Evolutionary conservation across 2,329 filamentous ascomycete species (phyloP).

Genomic region (Cordyceps militaris): DNA sequence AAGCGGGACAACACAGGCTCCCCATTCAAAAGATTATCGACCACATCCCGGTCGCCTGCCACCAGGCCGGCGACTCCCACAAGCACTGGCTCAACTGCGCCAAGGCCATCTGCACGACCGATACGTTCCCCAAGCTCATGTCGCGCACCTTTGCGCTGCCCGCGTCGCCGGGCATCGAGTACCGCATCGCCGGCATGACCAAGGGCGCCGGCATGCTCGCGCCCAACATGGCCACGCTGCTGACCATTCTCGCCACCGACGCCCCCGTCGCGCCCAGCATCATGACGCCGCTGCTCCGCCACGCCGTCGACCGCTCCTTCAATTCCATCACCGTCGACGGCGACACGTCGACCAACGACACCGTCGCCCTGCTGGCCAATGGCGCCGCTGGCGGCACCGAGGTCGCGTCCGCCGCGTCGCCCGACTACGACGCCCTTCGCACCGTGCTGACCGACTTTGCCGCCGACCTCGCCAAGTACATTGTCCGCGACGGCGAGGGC

Average conservation of each 20-base stretch:
- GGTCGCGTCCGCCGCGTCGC: slow-evolving; percentile 44
- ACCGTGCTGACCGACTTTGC: slow-evolving; percentile 69
- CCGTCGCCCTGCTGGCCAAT: slow-evolving; percentile 88
- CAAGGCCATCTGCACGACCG: slow-evolving; percentile 92
- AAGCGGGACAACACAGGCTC: slow-evolving; percentile 51
- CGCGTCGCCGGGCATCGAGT: slow-evolving; percentile 66
- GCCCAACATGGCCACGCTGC: slow-evolving; percentile 94
- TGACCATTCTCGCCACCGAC: slow-evolving; percentile 88
- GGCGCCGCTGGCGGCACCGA: slow-evolving; percentile 73
- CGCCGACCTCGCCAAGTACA: slow-evolving; percentile 78
- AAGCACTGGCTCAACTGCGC: slow-evolving; percentile 82
- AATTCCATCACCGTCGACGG: slow-evolving; percentile 97
- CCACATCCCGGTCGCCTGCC: slow-evolving; percentile 71
- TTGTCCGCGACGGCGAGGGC: slow-evolving; percentile 93
- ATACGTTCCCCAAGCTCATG: slow-evolving; percentile 94
- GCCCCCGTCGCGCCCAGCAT: slow-evolving; percentile 65
- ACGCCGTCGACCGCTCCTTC: slow-evolving; percentile 78
- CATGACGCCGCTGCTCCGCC: slow-evolving; percentile 62
- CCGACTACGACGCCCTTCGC: slow-evolving; percentile 65
- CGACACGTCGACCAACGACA: slow-evolving; percentile 97
- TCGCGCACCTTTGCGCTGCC: slow-evolving; percentile 80
- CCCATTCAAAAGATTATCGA: slow-evolving; percentile 85
- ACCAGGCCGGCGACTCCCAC: slow-evolving; percentile 66
- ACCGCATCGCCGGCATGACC: slow-evolving; percentile 86
- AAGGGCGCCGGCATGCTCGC: slow-evolving; percentile 99